These are phyloP conservation scores for Geotrichum restrictum DNA, from an alignment of 1,139 yeast genomes.

Conservation along the genomic window DNA sequence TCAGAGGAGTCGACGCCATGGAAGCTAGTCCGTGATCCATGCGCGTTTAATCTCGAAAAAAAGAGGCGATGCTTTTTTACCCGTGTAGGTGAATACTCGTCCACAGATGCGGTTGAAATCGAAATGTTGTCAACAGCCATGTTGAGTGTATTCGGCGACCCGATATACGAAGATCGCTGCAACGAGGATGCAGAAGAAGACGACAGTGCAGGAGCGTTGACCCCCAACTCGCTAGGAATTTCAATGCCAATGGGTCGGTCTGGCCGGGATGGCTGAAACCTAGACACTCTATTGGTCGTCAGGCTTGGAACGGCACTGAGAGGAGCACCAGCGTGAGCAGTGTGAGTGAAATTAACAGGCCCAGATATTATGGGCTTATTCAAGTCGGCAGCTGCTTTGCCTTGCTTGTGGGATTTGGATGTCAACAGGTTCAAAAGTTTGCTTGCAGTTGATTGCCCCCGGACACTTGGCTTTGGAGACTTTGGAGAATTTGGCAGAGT, in stretches of 20 bases:
- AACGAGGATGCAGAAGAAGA: slow-evolving; percentile 5
- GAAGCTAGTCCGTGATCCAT: slow-evolving; percentile 12
- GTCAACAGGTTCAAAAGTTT: slow-evolving; percentile 2
- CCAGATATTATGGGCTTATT: slow-evolving; percentile 9
- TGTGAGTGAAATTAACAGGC: slow-evolving; percentile 18
- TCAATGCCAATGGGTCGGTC: slow-evolving; percentile 4
- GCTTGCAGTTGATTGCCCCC: not conserved
- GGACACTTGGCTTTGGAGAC: not conserved
- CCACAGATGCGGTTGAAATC: slow-evolving; percentile 11
- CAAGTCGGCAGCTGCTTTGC: not conserved
- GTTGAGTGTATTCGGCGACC: slow-evolving; percentile 9
- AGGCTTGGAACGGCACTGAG: slow-evolving; percentile 1
- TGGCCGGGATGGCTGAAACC: not conserved
- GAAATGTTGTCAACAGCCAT: slow-evolving; percentile 6
- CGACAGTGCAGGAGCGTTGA: slow-evolving; percentile 3
- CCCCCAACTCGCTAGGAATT: not conserved
- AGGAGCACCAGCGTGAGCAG: slow-evolving; percentile 13
- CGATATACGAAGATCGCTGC: slow-evolving; percentile 9
- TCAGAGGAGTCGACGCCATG: slow-evolving; percentile 6
- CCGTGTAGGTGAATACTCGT: slow-evolving; percentile 7
- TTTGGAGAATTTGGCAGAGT: not conserved
- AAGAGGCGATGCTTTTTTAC: not conserved
- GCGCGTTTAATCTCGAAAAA: not conserved
- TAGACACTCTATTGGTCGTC: not conserved
- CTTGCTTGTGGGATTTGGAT: not conserved